Evolutionary conservation across 805 yeast species (phyloP).

Genomic region (Saccharomycopsis javanensis): DNA sequence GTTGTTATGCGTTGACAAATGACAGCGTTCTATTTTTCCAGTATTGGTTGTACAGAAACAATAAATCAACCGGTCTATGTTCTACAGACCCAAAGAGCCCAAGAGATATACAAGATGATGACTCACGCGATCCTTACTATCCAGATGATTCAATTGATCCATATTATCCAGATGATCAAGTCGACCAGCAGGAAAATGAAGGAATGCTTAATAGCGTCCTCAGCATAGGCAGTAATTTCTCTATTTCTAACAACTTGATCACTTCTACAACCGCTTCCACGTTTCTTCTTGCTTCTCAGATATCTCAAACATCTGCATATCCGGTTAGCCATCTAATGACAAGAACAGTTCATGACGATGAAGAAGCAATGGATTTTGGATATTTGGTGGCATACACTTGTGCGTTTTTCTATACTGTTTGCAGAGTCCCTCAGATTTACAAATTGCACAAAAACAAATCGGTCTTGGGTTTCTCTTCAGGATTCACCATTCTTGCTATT

Average conservation of each 20-base stretch:
- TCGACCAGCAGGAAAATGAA: constrained; percentile 2
- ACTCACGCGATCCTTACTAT: constrained; percentile 3
- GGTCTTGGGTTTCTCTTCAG: constrained; percentile 72
- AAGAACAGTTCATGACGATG: neutral
- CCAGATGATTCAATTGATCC: constrained; percentile 4
- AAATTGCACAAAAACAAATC: constrained; percentile 73
- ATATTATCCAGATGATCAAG: neutral
- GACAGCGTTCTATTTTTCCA: constrained; percentile 63
- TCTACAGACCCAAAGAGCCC: constrained; percentile 27
- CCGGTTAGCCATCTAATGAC: constrained; percentile 7
- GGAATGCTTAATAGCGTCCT: constrained; percentile 7
- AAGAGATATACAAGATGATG: constrained; percentile 8
- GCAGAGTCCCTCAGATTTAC: constrained; percentile 76
- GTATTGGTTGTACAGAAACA: constrained; percentile 51
- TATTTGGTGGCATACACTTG: constrained; percentile 65
- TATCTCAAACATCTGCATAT: constrained; percentile 21
- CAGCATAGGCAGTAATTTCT: constrained; percentile 5
- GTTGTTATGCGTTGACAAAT: constrained; percentile 62
- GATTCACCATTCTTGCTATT: constrained; percentile 59
- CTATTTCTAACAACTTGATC: neutral
- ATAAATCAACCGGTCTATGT: constrained; percentile 19
- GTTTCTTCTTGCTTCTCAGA: constrained; percentile 22
- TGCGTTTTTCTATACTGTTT: constrained; percentile 60
- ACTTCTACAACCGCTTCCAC: neutral
- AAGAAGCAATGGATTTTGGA: constrained; percentile 27